Conservation (phyloP, 2,329 filamentous ascomycete genomes). For the Beauveria australis region DNA sequence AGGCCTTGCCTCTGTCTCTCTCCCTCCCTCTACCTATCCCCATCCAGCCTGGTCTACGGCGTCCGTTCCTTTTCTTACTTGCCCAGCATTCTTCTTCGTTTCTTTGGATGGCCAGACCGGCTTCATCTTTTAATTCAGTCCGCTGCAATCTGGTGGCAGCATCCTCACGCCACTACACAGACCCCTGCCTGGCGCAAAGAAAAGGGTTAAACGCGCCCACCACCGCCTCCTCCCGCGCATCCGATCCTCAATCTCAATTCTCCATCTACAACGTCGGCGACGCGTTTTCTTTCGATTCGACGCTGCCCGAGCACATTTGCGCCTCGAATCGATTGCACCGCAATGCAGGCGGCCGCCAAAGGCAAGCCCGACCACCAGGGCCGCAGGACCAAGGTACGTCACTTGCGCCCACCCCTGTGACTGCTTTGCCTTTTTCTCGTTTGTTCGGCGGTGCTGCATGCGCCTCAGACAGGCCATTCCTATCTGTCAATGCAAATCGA, state of each 20-base stretch:
- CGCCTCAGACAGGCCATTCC: neutral
- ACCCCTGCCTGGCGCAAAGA: constrained; percentile 4
- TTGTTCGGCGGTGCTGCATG: neutral
- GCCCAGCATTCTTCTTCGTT: neutral
- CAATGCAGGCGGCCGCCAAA: constrained; percentile 32
- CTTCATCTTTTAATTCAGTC: too few species aligned
- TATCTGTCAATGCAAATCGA: neutral
- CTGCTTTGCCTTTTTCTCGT: neutral
- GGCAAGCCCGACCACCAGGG: constrained; percentile 49
- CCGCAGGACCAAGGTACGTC: constrained; percentile 52
- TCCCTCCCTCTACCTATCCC: neutral
- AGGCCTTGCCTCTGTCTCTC: neutral
- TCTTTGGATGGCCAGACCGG: neutral
- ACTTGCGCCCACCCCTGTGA: neutral
- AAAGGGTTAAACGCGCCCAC: constrained; percentile 1
- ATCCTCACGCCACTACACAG: neutral
- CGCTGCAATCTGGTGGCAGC: neutral
- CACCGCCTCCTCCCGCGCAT: neutral
- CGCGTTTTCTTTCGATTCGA: neutral
- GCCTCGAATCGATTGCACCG: neutral
- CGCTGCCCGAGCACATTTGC: neutral
- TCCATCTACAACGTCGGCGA: neutral
- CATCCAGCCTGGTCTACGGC: neutral
- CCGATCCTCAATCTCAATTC: neutral
- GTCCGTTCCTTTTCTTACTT: neutral